phyloP scores from a whole-genome alignment of 2,329 filamentous ascomycete genomes.

The Capronia epimyces region DNA sequence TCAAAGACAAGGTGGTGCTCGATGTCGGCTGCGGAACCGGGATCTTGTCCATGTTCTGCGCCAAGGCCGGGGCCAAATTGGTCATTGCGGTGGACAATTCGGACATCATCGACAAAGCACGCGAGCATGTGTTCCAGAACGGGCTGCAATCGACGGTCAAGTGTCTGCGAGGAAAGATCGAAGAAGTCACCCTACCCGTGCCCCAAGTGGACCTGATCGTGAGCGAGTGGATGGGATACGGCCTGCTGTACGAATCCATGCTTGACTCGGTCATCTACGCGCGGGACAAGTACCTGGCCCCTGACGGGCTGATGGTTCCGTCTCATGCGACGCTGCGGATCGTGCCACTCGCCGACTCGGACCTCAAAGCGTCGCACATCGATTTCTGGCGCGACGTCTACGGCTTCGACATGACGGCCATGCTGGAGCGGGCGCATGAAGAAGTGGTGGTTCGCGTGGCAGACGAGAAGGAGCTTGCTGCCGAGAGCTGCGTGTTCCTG shows the following conservation, averaged over 20 bases:
- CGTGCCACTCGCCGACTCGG: slow-evolving; percentile 70
- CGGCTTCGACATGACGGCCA: slow-evolving; percentile 87
- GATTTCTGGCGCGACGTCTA: slow-evolving; percentile 89
- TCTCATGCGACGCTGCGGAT: slow-evolving; percentile 78
- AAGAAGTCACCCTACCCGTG: slow-evolving; percentile 75
- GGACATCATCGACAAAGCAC: slow-evolving; percentile 79
- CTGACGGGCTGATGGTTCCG: slow-evolving; percentile 77
- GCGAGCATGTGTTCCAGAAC: slow-evolving; percentile 78
- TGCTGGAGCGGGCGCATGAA: slow-evolving; percentile 69
- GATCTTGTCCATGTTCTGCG: slow-evolving; percentile 91
- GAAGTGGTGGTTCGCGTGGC: slow-evolving; percentile 75
- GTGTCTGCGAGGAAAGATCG: slow-evolving; percentile 77
- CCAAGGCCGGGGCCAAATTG: slow-evolving; percentile 75
- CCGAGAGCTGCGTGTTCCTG: slow-evolving; percentile 61
- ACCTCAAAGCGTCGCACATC: slow-evolving; percentile 71
- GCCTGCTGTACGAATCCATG: slow-evolving; percentile 91
- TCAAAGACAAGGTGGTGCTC: slow-evolving; percentile 77
- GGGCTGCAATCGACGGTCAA: slow-evolving; percentile 68
- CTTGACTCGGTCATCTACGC: slow-evolving; percentile 86
- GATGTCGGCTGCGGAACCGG: slow-evolving; percentile 84
- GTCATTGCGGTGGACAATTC: slow-evolving; percentile 92
- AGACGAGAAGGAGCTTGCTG: slow-evolving; percentile 53
- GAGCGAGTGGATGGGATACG: slow-evolving; percentile 98
- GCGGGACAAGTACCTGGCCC: slow-evolving; percentile 75
- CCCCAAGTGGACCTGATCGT: slow-evolving; percentile 87